Base-by-base conservation (phyloP, 352 stramenopile species). In the Phytopythium cucurbitacearum region DNA sequence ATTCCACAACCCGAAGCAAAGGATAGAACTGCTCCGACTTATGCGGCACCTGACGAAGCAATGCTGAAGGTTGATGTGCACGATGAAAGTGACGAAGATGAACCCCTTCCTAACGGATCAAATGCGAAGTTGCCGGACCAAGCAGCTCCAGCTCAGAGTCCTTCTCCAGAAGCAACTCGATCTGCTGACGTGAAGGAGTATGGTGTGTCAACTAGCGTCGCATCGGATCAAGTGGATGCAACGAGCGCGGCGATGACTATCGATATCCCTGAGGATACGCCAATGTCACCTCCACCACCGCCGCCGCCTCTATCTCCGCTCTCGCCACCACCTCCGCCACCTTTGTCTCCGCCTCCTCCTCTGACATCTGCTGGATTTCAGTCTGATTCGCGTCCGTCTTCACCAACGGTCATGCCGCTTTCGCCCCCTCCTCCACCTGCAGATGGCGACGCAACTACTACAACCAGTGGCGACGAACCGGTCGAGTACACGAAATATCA, bases 401-500 rank as follows among this genome's bases (percentile, higher is more conserved):
- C 71, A 7, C 73, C 73, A 16, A 76, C 62, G 7, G 49, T 77
- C 11, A 69, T 76, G 32, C 64, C 69, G 6, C 56, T 69, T 32
- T 72, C 66, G 34, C 43, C 73, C 3, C 50, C 67, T 3, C 55
- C 62, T 43, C 64, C 65, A 1, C 50, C 59, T 37, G 34, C 53
- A 46, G 40, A 57, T 33, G 48, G 56, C 47, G 15, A 33, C 21
- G 48, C 36, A 34, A 3, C 47, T 37, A 12, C 16, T 33, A 8
- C 47, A 58, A 46, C 51, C 64, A 40, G 46, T 37, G 16, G 54
- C 34, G 44, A 42, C 48, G 60, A 51, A 13, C 61, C 69, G 2
- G 85, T 94, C n/a, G 80, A 92, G 38, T 92, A 92, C 43, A 87
- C 74, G 10, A 64, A 60, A 11, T 92, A 89, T 58, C 67, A 75